Percentiles rank a stretch among this genome's conserved stretches.
phyloP scores from a whole-genome alignment of 768 basidiomycete species.

The Pleurotus citrinopileatus region DNA sequence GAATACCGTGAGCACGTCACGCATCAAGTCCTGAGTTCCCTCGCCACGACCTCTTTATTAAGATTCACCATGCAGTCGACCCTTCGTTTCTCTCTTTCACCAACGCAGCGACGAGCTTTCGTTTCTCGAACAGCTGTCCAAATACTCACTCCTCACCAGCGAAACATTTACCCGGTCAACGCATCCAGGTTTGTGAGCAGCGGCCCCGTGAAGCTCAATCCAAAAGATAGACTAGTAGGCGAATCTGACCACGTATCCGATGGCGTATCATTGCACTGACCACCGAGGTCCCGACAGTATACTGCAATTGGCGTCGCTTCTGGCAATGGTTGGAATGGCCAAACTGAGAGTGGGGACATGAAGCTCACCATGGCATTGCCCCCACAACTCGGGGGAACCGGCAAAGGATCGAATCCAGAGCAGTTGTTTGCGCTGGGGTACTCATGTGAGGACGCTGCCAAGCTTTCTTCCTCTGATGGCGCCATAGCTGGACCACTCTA shows the following conservation, averaged over 20 bases:
- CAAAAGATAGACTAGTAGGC: background rate
- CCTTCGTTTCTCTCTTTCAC: too few species aligned
- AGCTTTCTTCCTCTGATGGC: background rate
- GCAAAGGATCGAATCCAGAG: slow-evolving; percentile 63
- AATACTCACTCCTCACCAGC: too few species aligned
- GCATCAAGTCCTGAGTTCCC: too few species aligned
- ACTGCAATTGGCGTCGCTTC: slow-evolving; percentile 63
- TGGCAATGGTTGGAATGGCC: slow-evolving; percentile 65
- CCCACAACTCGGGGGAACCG: slow-evolving; percentile 58
- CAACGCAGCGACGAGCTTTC: too few species aligned
- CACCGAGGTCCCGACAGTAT: slow-evolving; percentile 40
- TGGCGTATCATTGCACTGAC: background rate
- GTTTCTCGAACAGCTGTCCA: too few species aligned
- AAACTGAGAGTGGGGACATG: slow-evolving; percentile 43
- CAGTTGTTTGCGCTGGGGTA: slow-evolving; percentile 72
- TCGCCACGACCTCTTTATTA: too few species aligned
- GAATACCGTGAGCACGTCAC: too few species aligned
- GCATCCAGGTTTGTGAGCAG: background rate
- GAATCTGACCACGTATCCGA: background rate
- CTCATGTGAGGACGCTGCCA: slow-evolving; percentile 43
- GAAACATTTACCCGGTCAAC: too few species aligned
- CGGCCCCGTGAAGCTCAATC: background rate
- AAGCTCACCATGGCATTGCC: slow-evolving; percentile 49
- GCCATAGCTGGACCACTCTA: background rate
- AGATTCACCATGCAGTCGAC: too few species aligned